Evolutionary conservation across 768 basidiomycete species (phyloP).

Genomic region (Auricularia sp.): DNA sequence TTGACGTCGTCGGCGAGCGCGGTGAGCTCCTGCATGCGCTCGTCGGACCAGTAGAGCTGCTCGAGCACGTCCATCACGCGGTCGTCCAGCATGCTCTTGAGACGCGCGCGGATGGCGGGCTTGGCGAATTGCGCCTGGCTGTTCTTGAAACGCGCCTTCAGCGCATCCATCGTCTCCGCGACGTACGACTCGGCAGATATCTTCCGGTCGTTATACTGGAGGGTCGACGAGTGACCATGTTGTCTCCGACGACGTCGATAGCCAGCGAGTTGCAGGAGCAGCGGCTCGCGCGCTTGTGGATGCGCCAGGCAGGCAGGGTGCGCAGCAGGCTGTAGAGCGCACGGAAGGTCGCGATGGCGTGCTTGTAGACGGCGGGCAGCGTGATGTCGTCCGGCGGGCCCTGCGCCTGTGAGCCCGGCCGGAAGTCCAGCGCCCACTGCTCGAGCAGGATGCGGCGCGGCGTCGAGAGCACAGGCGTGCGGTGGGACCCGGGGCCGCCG

Average conservation of each 20-base stretch:
- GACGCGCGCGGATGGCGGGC: constrained; percentile 76
- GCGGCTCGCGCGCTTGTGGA: constrained; percentile 48
- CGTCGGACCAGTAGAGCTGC: constrained; percentile 94
- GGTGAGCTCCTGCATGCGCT: constrained; percentile 67
- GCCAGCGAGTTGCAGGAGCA: constrained; percentile 25
- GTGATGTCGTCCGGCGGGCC: constrained; percentile 36
- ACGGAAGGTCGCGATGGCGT: constrained; percentile 73
- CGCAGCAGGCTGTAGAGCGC: constrained; percentile 65
- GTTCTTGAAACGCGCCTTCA: constrained; percentile 85
- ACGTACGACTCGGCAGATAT: constrained; percentile 96
- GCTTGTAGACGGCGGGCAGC: constrained; percentile 74
- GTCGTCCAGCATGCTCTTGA: constrained; percentile 90
- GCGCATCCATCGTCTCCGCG: constrained; percentile 88
- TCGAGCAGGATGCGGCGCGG: constrained; percentile 65
- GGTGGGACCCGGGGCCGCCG: constrained; percentile 37
- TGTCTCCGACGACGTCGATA: constrained; percentile 25
- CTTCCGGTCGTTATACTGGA: constrained; percentile 91
- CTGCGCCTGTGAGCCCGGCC: constrained; percentile 14
- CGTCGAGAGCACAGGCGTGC: constrained; percentile 56
- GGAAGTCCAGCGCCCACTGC: constrained; percentile 50
- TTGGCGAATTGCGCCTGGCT: constrained; percentile 79
- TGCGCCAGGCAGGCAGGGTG: constrained; percentile 68
- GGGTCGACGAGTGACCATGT: constrained; percentile 1
- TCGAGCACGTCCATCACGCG: constrained; percentile 96
- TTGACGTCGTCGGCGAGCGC: constrained; percentile 59